Evolutionary conservation across 371 early-diverging fungal species (phyloP).

Genomic region (Mortierella sp.): DNA sequence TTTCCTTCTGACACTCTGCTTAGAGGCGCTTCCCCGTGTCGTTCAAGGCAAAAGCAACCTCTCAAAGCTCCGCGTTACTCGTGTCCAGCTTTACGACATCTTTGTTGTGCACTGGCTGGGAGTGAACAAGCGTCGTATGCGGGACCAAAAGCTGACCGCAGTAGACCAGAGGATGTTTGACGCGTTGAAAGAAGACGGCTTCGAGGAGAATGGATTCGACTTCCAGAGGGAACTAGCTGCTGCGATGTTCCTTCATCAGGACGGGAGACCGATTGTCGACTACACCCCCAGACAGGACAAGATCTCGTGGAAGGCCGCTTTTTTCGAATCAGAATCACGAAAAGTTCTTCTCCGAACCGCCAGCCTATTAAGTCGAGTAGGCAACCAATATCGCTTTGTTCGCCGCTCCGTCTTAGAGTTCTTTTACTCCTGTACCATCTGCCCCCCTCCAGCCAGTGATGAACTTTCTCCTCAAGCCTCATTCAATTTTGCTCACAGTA

Average conservation of each 20-base stretch:
- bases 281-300: neutral
- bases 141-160: neutral
- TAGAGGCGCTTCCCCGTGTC: neutral
- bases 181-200: neutral
- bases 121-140: neutral
- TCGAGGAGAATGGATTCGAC: neutral
- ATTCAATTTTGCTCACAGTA: neutral
- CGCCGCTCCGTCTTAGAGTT: constrained; percentile 1
- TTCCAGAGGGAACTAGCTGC: neutral
- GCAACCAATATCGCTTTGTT: neutral
- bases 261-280: neutral
- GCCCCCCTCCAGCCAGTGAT: neutral
- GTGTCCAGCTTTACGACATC: neutral
- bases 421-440: neutral
- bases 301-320: neutral
- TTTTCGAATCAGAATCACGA: neutral
- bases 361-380: neutral
- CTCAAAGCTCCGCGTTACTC: neutral
- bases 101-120: constrained; percentile 13
- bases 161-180: neutral
- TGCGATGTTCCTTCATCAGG: constrained; percentile 2
- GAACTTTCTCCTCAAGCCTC: neutral
- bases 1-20: neutral
- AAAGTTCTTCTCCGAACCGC: neutral
- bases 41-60: neutral